A percentile compares a stretch with the other conserved stretches of the same genome.
phyloP scores from a whole-genome alignment of 1,139 yeast genomes.

The Zhuliangozyma parablackwelliae region DNA sequence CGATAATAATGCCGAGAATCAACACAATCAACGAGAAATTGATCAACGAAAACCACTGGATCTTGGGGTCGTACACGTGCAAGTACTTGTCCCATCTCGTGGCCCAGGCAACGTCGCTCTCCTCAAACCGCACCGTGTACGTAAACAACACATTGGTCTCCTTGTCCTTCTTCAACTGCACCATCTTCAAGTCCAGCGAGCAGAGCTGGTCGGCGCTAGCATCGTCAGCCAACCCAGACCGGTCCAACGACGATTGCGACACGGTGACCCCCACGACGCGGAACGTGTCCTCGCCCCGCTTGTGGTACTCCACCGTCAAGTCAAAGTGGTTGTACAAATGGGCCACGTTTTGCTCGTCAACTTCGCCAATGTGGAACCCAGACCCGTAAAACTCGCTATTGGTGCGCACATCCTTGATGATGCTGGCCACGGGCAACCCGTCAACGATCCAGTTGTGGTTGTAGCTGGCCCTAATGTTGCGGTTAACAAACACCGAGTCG shows the following conservation, averaged over 20 bases:
- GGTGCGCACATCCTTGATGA: slow-evolving; percentile 53
- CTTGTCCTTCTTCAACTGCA: slow-evolving; percentile 26
- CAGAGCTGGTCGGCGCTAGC: slow-evolving; percentile 31
- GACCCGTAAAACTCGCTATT: slow-evolving; percentile 62
- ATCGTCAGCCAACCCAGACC: slow-evolving; percentile 24
- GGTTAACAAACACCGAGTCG: slow-evolving; percentile 71
- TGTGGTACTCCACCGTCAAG: slow-evolving; percentile 76
- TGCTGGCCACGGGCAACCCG: slow-evolving; percentile 86
- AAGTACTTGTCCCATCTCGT: slow-evolving; percentile 98
- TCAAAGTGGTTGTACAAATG: slow-evolving; percentile 78
- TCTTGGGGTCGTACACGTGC: slow-evolving; percentile 85
- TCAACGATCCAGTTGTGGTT: slow-evolving; percentile 91
- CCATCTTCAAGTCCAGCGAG: slow-evolving; percentile 24
- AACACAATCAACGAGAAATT: slow-evolving; percentile 81
- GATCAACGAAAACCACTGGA: slow-evolving; percentile 91
- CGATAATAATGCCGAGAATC: slow-evolving; percentile 72
- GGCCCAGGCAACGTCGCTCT: slow-evolving; percentile 85
- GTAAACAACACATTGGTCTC: slow-evolving; percentile 34
- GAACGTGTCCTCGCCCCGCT: slow-evolving; percentile 59
- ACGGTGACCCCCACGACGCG: slow-evolving; percentile 92
- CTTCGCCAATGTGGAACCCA: slow-evolving; percentile 76
- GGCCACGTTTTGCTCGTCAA: slow-evolving; percentile 46
- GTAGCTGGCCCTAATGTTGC: slow-evolving; percentile 77
- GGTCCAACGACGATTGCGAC: slow-evolving; percentile 59
- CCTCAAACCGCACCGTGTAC: slow-evolving; percentile 53